A percentile compares a stretch with the other conserved stretches of the same genome.
Conservation (phyloP, 164 flowering plant genomes). For the Magnolia changhungtana region DNA sequence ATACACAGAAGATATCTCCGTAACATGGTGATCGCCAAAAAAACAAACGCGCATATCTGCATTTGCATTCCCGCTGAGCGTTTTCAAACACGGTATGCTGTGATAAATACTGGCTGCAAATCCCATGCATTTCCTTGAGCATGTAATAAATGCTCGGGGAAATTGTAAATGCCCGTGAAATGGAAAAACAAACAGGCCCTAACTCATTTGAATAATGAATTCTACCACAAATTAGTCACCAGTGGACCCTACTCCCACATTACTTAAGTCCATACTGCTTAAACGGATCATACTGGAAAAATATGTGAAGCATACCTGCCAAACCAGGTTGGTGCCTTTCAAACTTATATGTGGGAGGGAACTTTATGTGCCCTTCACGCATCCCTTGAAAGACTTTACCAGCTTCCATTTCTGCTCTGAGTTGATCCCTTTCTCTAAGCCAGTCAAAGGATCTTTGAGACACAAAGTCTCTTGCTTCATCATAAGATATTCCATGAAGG, state of each 20-base stretch:
- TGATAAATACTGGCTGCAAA: too few species aligned
- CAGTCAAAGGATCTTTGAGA: slow-evolving; percentile 98
- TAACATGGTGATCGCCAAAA: too few species aligned
- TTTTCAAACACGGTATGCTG: too few species aligned
- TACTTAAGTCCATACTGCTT: not conserved
- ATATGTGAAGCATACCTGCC: slow-evolving; percentile 50
- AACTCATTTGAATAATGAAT: not conserved
- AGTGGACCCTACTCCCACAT: not conserved
- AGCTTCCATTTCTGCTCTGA: slow-evolving; percentile 89
- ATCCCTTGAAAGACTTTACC: slow-evolving; percentile 97
- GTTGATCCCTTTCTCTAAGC: slow-evolving; percentile 97
- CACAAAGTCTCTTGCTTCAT: slow-evolving; percentile 94
- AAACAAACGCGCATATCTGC: too few species aligned
- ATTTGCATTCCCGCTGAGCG: too few species aligned
- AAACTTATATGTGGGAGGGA: slow-evolving; percentile 98
- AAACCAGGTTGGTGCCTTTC: slow-evolving; percentile 78
- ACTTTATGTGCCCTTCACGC: slow-evolving; percentile 83
- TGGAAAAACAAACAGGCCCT: too few species aligned
- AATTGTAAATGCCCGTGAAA: too few species aligned
- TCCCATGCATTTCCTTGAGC: too few species aligned
- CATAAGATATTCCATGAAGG: slow-evolving; percentile 90
- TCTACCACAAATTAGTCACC: not conserved
- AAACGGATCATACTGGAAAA: not conserved
- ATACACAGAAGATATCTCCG: too few species aligned
- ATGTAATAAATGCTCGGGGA: too few species aligned